Evolutionary conservation across 345 rosid species (phyloP).

Genomic region (Hevea brasiliensis): DNA sequence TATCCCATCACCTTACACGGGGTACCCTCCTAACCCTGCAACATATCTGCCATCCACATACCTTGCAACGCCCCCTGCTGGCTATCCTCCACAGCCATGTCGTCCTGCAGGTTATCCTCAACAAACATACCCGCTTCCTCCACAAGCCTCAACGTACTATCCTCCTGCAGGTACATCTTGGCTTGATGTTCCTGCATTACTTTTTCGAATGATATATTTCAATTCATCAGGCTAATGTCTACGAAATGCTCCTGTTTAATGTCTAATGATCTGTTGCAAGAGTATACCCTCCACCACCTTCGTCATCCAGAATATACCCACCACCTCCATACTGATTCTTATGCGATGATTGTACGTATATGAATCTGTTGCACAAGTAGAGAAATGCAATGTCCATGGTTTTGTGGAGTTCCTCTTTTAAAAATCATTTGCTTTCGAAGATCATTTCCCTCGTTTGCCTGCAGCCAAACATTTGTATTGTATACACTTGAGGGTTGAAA

Average conservation of each 20-base stretch:
- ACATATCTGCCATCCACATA: conserved; percentile 9
- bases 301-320: conserved; percentile 8
- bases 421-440: too few species aligned
- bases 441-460: neutral
- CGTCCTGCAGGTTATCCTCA: conserved; percentile 11
- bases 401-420: neutral
- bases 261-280: neutral
- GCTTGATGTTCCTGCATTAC: neutral
- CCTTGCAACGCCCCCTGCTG: conserved; percentile 14
- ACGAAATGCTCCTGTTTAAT: neutral
- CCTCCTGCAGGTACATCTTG: conserved; percentile 11
- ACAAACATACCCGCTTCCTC: neutral
- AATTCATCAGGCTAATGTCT: too few species aligned
- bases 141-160: neutral
- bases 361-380: too few species aligned
- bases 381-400: neutral
- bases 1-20: neutral
- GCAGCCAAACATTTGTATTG: neutral
- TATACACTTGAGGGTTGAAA: too few species aligned
- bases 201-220: too few species aligned
- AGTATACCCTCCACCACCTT: conserved; percentile 17
- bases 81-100: conserved; percentile 3
- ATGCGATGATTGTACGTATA: too few species aligned
- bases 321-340: neutral
- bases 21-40: conserved; percentile 15